Evolutionary conservation across 192 early-diverging fungal species (phyloP).

Genomic region (Coemansia sp.): DNA sequence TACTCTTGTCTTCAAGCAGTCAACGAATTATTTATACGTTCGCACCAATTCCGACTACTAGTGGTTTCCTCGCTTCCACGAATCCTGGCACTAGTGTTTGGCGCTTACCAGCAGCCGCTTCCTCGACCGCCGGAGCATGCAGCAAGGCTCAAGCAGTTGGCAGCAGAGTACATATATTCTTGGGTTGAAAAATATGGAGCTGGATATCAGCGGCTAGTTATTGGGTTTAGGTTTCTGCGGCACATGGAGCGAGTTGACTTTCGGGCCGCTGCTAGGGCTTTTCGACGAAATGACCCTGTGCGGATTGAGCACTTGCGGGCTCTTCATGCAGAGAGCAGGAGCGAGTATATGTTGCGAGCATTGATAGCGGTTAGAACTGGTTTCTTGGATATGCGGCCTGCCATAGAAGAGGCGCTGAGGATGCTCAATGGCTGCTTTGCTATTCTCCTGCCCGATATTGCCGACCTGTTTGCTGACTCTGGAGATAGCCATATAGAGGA

Average conservation of each 20-base stretch:
- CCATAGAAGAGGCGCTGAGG: conserved; percentile 4
- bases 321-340: not conserved
- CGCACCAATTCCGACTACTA: conserved; percentile 62
- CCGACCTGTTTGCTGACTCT: conserved; percentile 14
- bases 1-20: conserved; percentile 59
- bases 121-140: conserved; percentile 59
- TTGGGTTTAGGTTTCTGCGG: conserved; percentile 59
- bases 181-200: conserved; percentile 61
- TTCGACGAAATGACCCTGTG: conserved; percentile 19
- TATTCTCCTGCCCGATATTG: conserved; percentile 43
- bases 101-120: conserved; percentile 55
- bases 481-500: not conserved
- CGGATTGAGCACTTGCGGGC: not conserved
- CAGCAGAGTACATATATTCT: conserved; percentile 53
- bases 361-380: conserved; percentile 22
- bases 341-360: conserved; percentile 33
- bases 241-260: conserved; percentile 44
- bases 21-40: conserved; percentile 62
- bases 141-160: conserved; percentile 46
- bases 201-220: conserved; percentile 56
- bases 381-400: conserved; percentile 1
- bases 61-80: conserved; percentile 54
- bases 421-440: conserved; percentile 33
- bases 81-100: conserved; percentile 57
- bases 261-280: conserved; percentile 6